Evolutionary conservation across 1,284 basidiomycete genomes (phyloP), one percentile per base, ranked within the genome.

Genomic region (Malassezia sympodialis): DNA sequence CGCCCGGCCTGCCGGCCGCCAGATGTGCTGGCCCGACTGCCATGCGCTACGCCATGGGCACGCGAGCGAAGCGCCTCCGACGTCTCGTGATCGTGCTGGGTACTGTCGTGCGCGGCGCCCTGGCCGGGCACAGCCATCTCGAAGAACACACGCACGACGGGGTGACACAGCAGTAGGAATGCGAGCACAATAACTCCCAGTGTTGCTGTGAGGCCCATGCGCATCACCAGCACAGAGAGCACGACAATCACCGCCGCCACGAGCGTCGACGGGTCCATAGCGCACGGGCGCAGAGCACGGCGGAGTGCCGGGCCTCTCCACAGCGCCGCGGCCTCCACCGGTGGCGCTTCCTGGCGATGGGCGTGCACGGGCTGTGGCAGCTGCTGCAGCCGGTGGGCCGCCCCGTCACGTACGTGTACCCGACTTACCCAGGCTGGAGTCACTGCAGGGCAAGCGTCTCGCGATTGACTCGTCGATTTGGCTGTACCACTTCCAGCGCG

Each of bases 391-490:
- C 73, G 3, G 66, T 69, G n/a, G 73, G 71, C 34, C 63, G 73
- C 11, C 73, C 73, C 11, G 71, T 75, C 54, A 69, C 68, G 60
- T 63, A 51, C 58, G 60, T 56, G 24, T 7, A 17, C 32, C 17
- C 30, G 31, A 27, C 26, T 19, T 21, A 27, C 17, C 11, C 56
- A 63, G 63, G 31, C 61, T 74, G 31, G 72, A 75, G 48, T 69
- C 72, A n/a, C 61, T 75, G 43, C 70, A 71, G 46, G 73, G 70
- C 14, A 70, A 72, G 59, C 59, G 67, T 28, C 63, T 75, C 2
- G 73, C 73, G 32, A 96, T 99, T 62, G 94, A 99, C 77, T 96
- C 90, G 3, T 96, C 90, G 62, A 96, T 99, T 65, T 99, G 94
- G 94, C 85, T 99, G 58, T 98, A 99, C 56, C 73, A 75, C 53